Percentiles rank a stretch among this genome's conserved stretches.
Evolutionary conservation across 1,139 yeast species (phyloP).

Genomic region (Candida tropicalis): DNA sequence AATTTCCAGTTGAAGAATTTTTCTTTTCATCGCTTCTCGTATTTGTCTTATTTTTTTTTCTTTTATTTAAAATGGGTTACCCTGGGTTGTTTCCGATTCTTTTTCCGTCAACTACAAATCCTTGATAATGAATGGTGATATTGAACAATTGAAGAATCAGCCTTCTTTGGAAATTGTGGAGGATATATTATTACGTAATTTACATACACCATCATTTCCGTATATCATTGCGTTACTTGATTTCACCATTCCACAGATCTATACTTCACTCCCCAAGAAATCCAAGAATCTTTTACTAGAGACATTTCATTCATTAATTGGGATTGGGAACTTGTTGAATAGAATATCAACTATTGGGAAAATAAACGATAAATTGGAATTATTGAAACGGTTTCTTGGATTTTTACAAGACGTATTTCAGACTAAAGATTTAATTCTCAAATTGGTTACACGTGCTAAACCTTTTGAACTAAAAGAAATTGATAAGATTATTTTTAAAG

Average conservation of each 20-base stretch:
- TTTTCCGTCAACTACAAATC: no score
- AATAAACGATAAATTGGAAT: constrained; percentile 2
- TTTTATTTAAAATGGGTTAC: no score
- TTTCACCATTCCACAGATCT: constrained; percentile 31
- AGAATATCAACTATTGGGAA: constrained; percentile 16
- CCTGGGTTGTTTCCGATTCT: no score
- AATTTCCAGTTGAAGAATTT: no score
- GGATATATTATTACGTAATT: constrained; percentile 13
- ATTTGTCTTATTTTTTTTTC: neutral
- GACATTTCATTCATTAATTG: constrained; percentile 26
- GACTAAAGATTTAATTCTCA: constrained; percentile 20
- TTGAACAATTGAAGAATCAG: constrained; percentile 21
- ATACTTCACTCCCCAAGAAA: constrained; percentile 19
- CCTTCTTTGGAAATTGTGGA: constrained; percentile 24
- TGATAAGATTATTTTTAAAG: constrained; percentile 41
- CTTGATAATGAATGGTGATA: constrained; percentile 14
- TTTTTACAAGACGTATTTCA: constrained; percentile 22
- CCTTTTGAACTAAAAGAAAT: constrained; percentile 31
- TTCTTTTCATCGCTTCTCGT: neutral
- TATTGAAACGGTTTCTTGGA: constrained; percentile 12
- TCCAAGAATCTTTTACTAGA: constrained; percentile 15
- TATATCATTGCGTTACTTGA: constrained; percentile 31
- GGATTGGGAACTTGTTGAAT: constrained; percentile 33
- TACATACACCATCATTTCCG: constrained; percentile 12
- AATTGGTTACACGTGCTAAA: constrained; percentile 14